phyloP scores from a whole-genome alignment of 164 flowering plant genomes.

The Umbilicus rupestris region DNA sequence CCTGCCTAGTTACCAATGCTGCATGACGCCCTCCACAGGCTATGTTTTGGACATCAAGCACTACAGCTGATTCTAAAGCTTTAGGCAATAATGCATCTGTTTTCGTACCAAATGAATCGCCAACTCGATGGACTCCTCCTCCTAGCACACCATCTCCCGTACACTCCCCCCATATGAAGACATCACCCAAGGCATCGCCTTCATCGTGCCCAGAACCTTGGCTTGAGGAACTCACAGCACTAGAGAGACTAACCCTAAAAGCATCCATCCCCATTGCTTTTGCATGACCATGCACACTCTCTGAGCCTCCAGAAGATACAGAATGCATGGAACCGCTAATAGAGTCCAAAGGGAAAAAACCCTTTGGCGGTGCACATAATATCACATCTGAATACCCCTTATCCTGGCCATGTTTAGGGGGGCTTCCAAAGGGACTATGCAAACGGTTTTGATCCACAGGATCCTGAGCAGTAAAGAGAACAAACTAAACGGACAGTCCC shows the following conservation, averaged over 20 bases:
- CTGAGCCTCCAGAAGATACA: conserved; percentile 87
- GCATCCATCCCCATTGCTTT: conserved; percentile 69
- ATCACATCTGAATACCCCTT: conserved; percentile 73
- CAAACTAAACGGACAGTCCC: conserved; percentile 8
- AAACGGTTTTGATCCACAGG: conserved; percentile 60
- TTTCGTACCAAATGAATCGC: conserved; percentile 45
- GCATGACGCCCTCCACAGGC: conserved; percentile 97
- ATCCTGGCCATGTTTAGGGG: conserved; percentile 75
- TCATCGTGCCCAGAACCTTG: conserved; percentile 99
- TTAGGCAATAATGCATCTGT: conserved; percentile 82
- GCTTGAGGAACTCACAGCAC: conserved; percentile 98
- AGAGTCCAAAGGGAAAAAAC: conserved; percentile 80
- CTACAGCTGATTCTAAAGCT: conserved; percentile 88
- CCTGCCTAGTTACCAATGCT: conserved; percentile 89
- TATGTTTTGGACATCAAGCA: conserved; percentile 93
- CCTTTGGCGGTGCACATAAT: conserved; percentile 75
- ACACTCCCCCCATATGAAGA: conserved; percentile 97
- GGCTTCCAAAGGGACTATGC: conserved; percentile 88
- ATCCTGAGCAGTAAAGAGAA: conserved; percentile 42
- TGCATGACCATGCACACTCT: conserved; percentile 75
- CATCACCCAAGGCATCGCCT: conserved; percentile 95
- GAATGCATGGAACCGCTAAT: conserved; percentile 80
- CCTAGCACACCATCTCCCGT: conserved; percentile 85
- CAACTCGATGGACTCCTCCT: conserved; percentile 61
- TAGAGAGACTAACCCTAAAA: conserved; percentile 87